Evolutionary conservation across 2,329 filamentous ascomycete genomes (phyloP).

Genomic region (Xylariaceae sp.): DNA sequence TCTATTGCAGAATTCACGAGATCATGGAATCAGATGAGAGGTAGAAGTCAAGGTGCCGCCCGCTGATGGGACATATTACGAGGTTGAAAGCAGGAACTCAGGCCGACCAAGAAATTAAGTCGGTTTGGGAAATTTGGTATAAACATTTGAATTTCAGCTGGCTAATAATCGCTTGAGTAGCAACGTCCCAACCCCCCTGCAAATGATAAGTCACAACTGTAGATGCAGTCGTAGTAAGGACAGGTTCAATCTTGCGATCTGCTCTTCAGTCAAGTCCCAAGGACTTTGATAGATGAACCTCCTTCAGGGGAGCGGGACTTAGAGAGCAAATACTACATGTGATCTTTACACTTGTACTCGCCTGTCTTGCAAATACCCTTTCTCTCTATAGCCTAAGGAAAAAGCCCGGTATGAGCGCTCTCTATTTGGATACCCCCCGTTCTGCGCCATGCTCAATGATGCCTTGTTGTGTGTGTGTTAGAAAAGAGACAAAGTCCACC

Average conservation of each 20-base stretch:
- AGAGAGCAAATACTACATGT: too few relatives aligned
- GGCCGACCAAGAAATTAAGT: background rate
- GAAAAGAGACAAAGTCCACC: background rate
- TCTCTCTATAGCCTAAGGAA: background rate
- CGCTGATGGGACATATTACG: too few relatives aligned
- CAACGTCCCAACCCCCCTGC: slow-evolving; percentile 4
- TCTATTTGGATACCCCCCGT: background rate
- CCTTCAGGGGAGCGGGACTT: too few relatives aligned
- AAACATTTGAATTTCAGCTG: background rate
- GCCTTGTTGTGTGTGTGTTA: background rate
- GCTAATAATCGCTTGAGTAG: background rate
- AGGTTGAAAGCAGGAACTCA: too few relatives aligned
- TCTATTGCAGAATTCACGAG: too few relatives aligned
- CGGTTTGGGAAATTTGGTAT: background rate
- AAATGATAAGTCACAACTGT: slow-evolving; percentile 23
- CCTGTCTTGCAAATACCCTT: background rate
- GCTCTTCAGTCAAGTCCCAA: background rate
- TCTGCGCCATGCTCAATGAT: slow-evolving; percentile 8
- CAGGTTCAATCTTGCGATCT: background rate
- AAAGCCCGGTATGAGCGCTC: background rate
- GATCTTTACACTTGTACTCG: background rate
- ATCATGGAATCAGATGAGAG: too few relatives aligned
- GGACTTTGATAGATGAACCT: background rate
- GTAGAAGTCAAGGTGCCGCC: too few relatives aligned
- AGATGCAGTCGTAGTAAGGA: slow-evolving; percentile 4